Percentiles rank a stretch among this genome's conserved stretches.
Evolutionary conservation across 331 rosid species (phyloP).

Genomic region (Arachis monticola): DNA sequence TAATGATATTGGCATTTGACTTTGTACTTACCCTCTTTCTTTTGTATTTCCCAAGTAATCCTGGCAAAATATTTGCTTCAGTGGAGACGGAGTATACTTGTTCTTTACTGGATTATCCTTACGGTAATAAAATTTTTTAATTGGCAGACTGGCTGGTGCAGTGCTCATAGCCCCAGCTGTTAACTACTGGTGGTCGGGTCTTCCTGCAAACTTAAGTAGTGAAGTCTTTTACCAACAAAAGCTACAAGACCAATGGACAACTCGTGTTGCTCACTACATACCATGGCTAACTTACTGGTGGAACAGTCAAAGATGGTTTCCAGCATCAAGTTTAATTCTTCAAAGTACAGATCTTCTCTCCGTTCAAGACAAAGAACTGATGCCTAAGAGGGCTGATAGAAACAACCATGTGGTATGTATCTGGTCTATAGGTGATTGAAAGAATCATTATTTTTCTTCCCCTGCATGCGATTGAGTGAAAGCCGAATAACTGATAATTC

Average conservation of each 20-base stretch:
- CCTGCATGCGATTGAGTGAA: conserved; percentile 1
- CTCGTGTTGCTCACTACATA: conserved; percentile 61
- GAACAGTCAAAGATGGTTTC: conserved; percentile 80
- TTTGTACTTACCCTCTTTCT: background rate
- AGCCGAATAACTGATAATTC: background rate
- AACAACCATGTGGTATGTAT: conserved; percentile 31
- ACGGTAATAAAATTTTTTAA: background rate
- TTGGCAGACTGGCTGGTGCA: conserved; percentile 70
- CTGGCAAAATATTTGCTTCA: conserved; percentile 4
- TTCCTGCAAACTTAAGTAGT: conserved; percentile 59
- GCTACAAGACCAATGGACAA: conserved; percentile 63
- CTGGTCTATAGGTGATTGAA: background rate
- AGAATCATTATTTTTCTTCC: background rate
- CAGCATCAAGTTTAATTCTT: conserved; percentile 48
- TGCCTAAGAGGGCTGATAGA: conserved; percentile 16
- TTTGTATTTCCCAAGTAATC: background rate
- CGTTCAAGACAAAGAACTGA: conserved; percentile 61
- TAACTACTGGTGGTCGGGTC: conserved; percentile 84
- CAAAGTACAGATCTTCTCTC: conserved; percentile 47
- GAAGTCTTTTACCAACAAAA: conserved; percentile 54
- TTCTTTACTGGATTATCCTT: conserved; percentile 3
- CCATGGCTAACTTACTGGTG: conserved; percentile 89
- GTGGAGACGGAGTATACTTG: background rate
- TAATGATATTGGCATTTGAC: background rate
- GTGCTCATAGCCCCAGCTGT: conserved; percentile 65